These are phyloP conservation scores for Xylaria sp. DNA, from an alignment of 2,329 filamentous ascomycete genomes.

Conservation along the genomic window DNA sequence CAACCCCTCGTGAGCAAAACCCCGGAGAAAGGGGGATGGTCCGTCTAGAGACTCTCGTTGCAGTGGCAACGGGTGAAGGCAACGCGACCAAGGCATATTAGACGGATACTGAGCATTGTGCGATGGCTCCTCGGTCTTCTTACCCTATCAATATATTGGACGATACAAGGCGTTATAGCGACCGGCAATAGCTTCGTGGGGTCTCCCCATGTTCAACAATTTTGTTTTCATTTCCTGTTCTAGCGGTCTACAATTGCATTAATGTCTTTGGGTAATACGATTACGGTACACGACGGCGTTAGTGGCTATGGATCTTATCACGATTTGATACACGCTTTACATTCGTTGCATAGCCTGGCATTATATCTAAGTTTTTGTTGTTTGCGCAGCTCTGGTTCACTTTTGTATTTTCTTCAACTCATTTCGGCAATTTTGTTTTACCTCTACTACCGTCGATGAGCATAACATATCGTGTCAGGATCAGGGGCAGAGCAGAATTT, in stretches of 20 bases:
- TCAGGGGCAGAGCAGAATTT: slow-evolving; percentile 24
- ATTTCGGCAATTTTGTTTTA: not conserved
- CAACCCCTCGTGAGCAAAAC: slow-evolving; percentile 48
- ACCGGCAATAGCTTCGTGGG: not conserved
- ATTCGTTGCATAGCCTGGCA: slow-evolving; percentile 47
- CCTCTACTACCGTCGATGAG: not conserved
- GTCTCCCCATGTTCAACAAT: not conserved
- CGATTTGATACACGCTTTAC: slow-evolving; percentile 39
- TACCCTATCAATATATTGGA: slow-evolving; percentile 3
- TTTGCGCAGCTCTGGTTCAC: not conserved
- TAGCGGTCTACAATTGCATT: slow-evolving; percentile 35
- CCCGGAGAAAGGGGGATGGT: slow-evolving; percentile 57
- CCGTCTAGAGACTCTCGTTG: slow-evolving; percentile 70
- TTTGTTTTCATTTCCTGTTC: slow-evolving; percentile 25
- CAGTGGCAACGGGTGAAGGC: slow-evolving; percentile 69
- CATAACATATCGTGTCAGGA: not conserved
- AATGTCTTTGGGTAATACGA: slow-evolving; percentile 33
- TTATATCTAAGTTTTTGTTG: slow-evolving; percentile 19
- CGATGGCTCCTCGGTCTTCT: not conserved
- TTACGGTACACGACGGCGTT: slow-evolving; percentile 44
- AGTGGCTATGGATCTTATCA: slow-evolving; percentile 36
- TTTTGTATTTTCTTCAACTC: not conserved
- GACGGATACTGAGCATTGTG: not conserved
- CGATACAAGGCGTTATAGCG: slow-evolving; percentile 26
- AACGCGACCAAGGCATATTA: slow-evolving; percentile 51